Evolutionary conservation across 2,329 filamentous ascomycete species (phyloP).

Genomic region (Gaeumannomyces tritici): DNA sequence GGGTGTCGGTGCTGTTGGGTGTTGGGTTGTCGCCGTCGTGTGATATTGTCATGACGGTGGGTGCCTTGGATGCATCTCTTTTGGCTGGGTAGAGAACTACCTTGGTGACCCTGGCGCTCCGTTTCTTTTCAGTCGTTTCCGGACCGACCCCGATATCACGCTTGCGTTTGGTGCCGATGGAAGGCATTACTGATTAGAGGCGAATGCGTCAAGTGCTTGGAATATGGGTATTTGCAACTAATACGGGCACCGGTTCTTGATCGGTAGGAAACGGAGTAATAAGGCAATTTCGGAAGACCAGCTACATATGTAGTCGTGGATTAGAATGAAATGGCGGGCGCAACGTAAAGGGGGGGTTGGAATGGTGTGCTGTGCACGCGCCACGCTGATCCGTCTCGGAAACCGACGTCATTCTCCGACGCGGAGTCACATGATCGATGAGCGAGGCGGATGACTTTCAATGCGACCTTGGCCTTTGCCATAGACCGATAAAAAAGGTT

Average conservation of each 20-base stretch:
- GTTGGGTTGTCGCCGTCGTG: not conserved
- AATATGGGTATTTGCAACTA: not conserved
- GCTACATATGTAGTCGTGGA: too few species aligned
- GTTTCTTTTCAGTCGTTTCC: not conserved
- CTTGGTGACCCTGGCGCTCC: not conserved
- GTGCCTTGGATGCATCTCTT: not conserved
- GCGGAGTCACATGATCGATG: not conserved
- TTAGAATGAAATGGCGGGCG: not conserved
- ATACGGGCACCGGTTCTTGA: too few species aligned
- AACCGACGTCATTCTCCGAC: not conserved
- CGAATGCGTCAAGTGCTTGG: accelerated
- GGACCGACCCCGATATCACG: not conserved
- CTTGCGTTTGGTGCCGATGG: not conserved
- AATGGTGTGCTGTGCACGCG: too few species aligned
- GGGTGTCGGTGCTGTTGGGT: not conserved
- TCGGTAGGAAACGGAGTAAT: not conserved
- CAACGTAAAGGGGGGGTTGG: not conserved
- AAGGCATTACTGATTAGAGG: not conserved
- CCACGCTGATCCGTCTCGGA: not conserved
- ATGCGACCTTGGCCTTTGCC: too few species aligned
- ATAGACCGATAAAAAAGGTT: too few species aligned
- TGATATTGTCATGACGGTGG: not conserved
- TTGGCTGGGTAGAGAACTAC: not conserved
- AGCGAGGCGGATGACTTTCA: too few species aligned
- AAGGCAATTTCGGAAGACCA: not conserved